Percentiles rank a stretch among this genome's conserved stretches.
These are phyloP conservation scores for Colletotrichum nymphaeae DNA, from an alignment of 2,329 filamentous ascomycete genomes.

Conservation along the genomic window DNA sequence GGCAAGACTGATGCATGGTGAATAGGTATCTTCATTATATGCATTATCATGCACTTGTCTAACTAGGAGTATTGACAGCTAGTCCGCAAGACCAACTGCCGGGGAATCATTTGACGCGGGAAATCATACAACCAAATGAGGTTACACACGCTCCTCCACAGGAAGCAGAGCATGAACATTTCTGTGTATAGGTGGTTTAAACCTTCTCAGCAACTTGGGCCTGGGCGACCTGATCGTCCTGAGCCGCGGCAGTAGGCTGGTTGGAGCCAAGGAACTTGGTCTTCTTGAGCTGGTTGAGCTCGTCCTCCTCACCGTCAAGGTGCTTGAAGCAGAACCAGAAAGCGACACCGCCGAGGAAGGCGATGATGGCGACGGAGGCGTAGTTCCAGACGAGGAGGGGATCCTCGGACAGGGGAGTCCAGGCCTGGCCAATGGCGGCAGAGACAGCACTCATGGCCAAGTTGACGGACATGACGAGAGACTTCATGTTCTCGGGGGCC, in stretches of 20 bases:
- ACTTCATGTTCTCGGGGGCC: conserved; percentile 83
- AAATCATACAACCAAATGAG: conserved; percentile 33
- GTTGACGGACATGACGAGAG: conserved; percentile 76
- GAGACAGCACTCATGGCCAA: conserved; percentile 79
- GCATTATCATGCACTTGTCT: conserved; percentile 23
- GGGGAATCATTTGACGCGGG: conserved; percentile 35
- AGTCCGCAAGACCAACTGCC: conserved; percentile 19
- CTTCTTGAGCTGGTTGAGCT: conserved; percentile 70
- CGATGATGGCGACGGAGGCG: conserved; percentile 69
- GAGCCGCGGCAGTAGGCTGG: conserved; percentile 46
- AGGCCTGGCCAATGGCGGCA: conserved; percentile 76
- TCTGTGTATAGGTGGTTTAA: not conserved
- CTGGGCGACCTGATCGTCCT: conserved; percentile 6
- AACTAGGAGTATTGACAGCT: conserved; percentile 21
- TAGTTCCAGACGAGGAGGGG: conserved; percentile 81
- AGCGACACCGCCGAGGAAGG: conserved; percentile 68
- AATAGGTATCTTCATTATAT: conserved; percentile 22
- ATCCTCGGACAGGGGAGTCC: conserved; percentile 70
- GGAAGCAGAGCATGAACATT: not conserved
- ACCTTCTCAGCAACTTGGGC: conserved; percentile 23
- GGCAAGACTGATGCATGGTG: not conserved
- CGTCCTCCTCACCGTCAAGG: conserved; percentile 76
- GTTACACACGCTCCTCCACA: not conserved
- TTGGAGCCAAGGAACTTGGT: conserved; percentile 54
- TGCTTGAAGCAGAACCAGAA: conserved; percentile 78